These are phyloP conservation scores for Fagus crenata DNA, from an alignment of 306 rosid species.

Conservation along the genomic window DNA sequence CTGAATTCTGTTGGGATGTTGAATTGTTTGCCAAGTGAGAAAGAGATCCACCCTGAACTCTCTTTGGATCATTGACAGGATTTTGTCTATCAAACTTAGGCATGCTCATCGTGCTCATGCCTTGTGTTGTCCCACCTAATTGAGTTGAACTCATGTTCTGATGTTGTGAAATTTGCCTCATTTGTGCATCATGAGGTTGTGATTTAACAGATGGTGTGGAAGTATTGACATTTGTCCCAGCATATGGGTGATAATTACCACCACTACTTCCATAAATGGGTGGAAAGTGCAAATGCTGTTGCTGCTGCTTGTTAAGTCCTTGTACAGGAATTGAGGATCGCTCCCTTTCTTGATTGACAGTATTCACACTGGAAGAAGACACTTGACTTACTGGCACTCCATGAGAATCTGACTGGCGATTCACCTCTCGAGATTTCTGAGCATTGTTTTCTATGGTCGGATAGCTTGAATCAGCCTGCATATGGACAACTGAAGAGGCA, in stretches of 20 bases:
- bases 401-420: slow-evolving; percentile 49
- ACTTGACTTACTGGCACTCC: slow-evolving; percentile 52
- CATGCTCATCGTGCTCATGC: slow-evolving; percentile 39
- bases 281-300: slow-evolving; percentile 64
- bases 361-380: slow-evolving; percentile 50
- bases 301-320: slow-evolving; percentile 70
- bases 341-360: slow-evolving; percentile 62
- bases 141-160: slow-evolving; percentile 58
- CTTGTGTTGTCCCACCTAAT: slow-evolving; percentile 56
- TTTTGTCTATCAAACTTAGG: slow-evolving; percentile 60
- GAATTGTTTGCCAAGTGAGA: slow-evolving; percentile 51
- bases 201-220: slow-evolving; percentile 57
- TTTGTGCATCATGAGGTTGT: slow-evolving; percentile 64
- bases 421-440: slow-evolving; percentile 52
- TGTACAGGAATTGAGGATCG: slow-evolving; percentile 55
- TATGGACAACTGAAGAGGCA: slow-evolving; percentile 53
- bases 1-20: slow-evolving; percentile 53
- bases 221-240: slow-evolving; percentile 57
- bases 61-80: slow-evolving; percentile 58
- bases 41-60: slow-evolving; percentile 65
- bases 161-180: slow-evolving; percentile 64
- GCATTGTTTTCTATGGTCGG: slow-evolving; percentile 45
- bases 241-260: slow-evolving; percentile 59
- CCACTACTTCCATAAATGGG: slow-evolving; percentile 62
- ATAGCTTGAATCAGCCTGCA: slow-evolving; percentile 40